Evolutionary conservation across 352 stramenopile genomes (phyloP), one percentile per base, ranked within the genome.

Genomic region (Phytophthora sansomeana): DNA sequence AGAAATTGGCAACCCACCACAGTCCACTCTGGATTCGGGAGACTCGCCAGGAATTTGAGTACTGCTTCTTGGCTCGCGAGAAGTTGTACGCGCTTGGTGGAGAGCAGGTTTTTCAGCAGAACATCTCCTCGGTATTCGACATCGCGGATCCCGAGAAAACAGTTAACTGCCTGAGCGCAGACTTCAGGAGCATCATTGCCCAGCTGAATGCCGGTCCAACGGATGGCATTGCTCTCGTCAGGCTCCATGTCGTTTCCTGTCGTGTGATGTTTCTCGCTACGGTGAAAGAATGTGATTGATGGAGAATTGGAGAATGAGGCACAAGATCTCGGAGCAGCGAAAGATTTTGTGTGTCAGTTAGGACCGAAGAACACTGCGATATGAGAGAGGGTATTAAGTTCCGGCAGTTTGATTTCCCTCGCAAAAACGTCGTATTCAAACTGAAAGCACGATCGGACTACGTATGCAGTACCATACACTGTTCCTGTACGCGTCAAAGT

Each of bases 111-210:
- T 19, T 71, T 71, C 6, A 71, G 28, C n/a, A 71, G 29, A 46
- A 61, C 48, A 28, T 71, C 63, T 3, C 63, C 63, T 10, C 56
- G 63, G 38, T 71, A 71, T 41, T 71, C 63, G 28, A 71, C 55
- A 24, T 71, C 63, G 8, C 63, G 63, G 17, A 71, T 66, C 3
- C 38, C 47, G 9, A 70, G 63, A 43, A 70, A 70, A 35, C 55
- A 60, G 24, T 10, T 51, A 5, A 70, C 32, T 16, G 63, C 63
- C n/a, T 70, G 55, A 16, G 19, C 24, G 32, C 63, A 66, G 13
- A 30, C 48, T 11, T 70, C 63, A 1, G 55, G 55, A 6, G n/a
- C 8, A 32, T 10, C 26, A 10, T 33, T 70, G 16, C 63, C 63
- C 7, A 70, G 36, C 24, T 70, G 63, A 11, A 61, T 49, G 1